Evolutionary conservation across 2,329 filamentous ascomycete species (phyloP), one percentile per base, ranked within the genome.

Genomic region (Colletotrichum graminicola): DNA sequence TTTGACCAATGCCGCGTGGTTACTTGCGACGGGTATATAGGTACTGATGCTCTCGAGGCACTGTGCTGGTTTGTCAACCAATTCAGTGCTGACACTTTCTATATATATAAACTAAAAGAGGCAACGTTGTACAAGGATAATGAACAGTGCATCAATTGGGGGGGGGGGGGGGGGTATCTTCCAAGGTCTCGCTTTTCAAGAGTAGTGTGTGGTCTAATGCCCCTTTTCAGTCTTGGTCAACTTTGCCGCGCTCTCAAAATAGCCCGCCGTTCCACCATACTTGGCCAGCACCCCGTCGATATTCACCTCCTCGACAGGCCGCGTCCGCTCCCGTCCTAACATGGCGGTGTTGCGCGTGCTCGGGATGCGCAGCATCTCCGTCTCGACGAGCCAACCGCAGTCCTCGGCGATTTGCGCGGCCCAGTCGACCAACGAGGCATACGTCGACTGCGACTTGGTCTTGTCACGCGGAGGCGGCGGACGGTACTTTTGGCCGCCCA

Each of bases 271-370:
- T n/a, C 88, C 88, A 16, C 87, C 88, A 75, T 89, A 87, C 71
- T 83, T 84, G 16, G 77, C 74, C 18, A 90, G 76, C 26, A 92
- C 76, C 1, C 79, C 77, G 16, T 80, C 67, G 29, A 89, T 75
- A 60, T 87, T 81, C 6, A 84, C 74, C 12, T 83, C 76, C 3
- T 75, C 76, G 1, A 67, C 54, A 0, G 73, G 57, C 59, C 72
- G 75, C 5, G 75, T 77, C 60, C 81, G 80, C 54, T 78, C 81
- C 41, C 93, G 87, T 5, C 95, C 95, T 51, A 98, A 79, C 39
- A 99, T 84, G 0, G 91, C 94, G 23, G 91, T 90, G 80, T 98
- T 98, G 73, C 96, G 86, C 49, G 95, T 98, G 79, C 93, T 97
- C 0, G 96, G 96, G 73, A 99, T 98, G 56, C 95, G 87, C 76